Base-by-base conservation (phyloP, 345 rosid species). In the Lagerstroemia speciosa region DNA sequence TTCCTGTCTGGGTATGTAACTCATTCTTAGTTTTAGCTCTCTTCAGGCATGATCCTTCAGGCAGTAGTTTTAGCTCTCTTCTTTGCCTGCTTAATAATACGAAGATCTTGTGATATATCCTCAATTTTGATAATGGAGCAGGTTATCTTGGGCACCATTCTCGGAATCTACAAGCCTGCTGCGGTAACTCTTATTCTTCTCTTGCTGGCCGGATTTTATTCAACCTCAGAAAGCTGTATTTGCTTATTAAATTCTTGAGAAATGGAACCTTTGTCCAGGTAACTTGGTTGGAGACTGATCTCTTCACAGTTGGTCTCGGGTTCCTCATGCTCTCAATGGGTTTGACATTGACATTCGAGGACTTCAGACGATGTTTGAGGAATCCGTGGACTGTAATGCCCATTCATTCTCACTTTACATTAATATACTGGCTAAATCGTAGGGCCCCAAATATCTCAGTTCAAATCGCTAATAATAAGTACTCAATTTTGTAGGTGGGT, bases 271-370 rank as follows among this genome's bases (percentile, higher is more conserved):
- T 73, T 67, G 36, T 75, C 53, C 77, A 90, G 98, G 97, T 93
- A 69, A 89, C 97, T 45, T 93, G 98, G 97, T 78, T 93, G 68
- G 85, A 91, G 78, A 93, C 92, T 19, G 96, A 93, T 70, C 90
- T 89, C 43, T 93, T 91, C 82, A 93, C 98, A 43, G 53, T 86
- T 50, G 90, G 91, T 71, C 80, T 93, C 58, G 98, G 97, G 57
- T 91, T 93, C 74, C 98, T 93, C 64, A 91, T 91, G 98, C 96
- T 91, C 67, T 93, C 97, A 69, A 93, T 93, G 98, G 98, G 96
- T 68, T 81, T 93, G 78, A 93, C 96, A 30, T 78, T 91, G 84
- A 91, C 87, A 2, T 93, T 93, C 75, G 94, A 91, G 64, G 94
- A 93, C 78, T 93, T 93, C 78, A 84, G 88, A 78, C 75, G 91